Conservation (phyloP, 805 yeast species). For the Metschnikowia santaceciliae region DNA sequence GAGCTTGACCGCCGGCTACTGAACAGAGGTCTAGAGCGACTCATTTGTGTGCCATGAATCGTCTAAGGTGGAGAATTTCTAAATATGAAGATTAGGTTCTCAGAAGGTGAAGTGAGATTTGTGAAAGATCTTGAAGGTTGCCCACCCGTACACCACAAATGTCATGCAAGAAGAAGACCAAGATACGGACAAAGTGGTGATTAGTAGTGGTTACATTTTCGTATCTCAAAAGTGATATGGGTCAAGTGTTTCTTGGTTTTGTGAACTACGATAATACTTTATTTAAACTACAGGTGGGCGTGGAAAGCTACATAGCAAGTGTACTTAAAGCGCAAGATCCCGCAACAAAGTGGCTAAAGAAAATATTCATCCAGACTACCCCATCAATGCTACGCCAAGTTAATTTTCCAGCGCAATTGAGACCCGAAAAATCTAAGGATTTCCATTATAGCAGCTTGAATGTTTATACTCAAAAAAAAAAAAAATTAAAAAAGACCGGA, state of each 20-base stretch:
- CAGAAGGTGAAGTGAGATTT: neutral
- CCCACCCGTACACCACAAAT: conserved; percentile 1
- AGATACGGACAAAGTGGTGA: neutral
- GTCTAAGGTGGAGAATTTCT: neutral
- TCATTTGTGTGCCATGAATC: neutral
- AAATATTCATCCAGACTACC: neutral
- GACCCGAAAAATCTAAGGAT: no score
- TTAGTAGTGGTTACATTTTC: no score
- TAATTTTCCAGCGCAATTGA: neutral
- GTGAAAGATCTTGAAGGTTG: neutral
- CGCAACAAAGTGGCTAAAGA: neutral
- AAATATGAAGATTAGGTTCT: neutral
- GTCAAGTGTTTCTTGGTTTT: neutral
- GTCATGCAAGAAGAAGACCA: neutral
- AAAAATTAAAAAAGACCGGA: no score
- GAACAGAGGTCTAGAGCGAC: conserved; percentile 10
- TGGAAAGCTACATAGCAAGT: neutral
- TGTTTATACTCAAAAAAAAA: no score
- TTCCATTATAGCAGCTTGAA: no score
- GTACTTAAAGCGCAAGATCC: neutral
- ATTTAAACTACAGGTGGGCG: neutral
- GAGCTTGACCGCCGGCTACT: conserved; percentile 26
- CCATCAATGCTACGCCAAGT: neutral
- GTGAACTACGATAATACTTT: neutral
- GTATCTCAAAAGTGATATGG: no score